Evolutionary conservation across 345 rosid genomes (phyloP).

Genomic region (Mercurialis annua): DNA sequence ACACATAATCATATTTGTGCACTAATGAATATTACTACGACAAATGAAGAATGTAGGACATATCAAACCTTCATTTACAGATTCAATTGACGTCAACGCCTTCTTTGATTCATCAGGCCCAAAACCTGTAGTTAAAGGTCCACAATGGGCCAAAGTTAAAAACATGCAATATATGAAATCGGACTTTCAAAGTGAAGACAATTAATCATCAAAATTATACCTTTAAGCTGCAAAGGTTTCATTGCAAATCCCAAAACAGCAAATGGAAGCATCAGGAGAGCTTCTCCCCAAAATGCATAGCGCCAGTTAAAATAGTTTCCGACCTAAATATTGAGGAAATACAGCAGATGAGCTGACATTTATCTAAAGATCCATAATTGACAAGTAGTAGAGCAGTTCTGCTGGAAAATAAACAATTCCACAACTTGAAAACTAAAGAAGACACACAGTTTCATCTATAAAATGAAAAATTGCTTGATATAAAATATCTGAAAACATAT

Average conservation of each 20-base stretch:
- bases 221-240: conserved; percentile 28
- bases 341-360: not conserved
- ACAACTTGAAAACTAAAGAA: not conserved
- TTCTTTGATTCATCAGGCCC: conserved; percentile 12
- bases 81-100: conserved; percentile 1
- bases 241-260: conserved; percentile 26
- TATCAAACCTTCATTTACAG: conserved; percentile 7
- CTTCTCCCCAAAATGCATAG: conserved; percentile 27
- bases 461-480: not conserved
- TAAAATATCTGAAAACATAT: not conserved
- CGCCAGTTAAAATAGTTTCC: conserved; percentile 25
- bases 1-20: not conserved
- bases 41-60: not conserved
- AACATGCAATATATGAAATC: not conserved
- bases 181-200: not conserved
- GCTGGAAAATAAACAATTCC: too few relatives aligned
- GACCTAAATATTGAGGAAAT: conserved; percentile 12
- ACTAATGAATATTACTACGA: not conserved
- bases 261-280: conserved; percentile 31
- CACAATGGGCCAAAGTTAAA: not conserved
- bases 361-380: not conserved
- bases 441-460: not conserved
- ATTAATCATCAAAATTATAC: conserved; percentile 1
- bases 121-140: conserved; percentile 13
- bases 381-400: not conserved